Conservation (phyloP, 129 eudicot genomes). For the Heracleum sosnowskyi region DNA sequence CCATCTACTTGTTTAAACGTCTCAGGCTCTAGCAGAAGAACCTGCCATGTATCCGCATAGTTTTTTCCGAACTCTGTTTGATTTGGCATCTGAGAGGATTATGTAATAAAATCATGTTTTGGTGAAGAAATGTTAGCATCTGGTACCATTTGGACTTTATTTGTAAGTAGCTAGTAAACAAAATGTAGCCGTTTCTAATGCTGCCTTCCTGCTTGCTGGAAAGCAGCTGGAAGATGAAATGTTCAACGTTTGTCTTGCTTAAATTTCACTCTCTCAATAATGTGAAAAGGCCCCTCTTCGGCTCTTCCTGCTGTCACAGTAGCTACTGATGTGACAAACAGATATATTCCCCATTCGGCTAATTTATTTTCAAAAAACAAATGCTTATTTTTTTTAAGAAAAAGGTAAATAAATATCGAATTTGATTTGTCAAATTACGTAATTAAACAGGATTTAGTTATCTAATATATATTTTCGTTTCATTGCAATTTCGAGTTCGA, state of each 20-base stretch:
- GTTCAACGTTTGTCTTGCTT: neutral
- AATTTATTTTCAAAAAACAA: no score
- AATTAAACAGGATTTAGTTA: no score
- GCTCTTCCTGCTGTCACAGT: no score
- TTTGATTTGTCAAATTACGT: no score
- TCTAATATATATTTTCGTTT: no score
- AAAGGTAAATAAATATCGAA: no score
- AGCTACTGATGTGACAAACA: no score
- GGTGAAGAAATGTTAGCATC: neutral
- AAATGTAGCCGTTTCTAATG: neutral
- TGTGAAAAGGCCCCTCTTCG: no score
- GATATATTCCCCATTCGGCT: neutral
- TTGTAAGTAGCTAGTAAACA: neutral
- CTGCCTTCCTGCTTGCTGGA: neutral
- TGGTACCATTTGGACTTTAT: neutral
- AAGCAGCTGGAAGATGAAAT: neutral
- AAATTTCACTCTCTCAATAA: neutral
- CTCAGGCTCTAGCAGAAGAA: slow-evolving; percentile 82
- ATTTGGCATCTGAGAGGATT: slow-evolving; percentile 65
- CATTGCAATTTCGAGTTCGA: no score
- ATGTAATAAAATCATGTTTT: slow-evolving; percentile 12
- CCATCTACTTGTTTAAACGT: neutral
- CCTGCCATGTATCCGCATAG: slow-evolving; percentile 82
- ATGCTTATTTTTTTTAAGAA: no score
- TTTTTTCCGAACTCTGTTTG: slow-evolving; percentile 73